Conservation (phyloP, 768 basidiomycete species). For the Kwoniella mangroviensis region DNA sequence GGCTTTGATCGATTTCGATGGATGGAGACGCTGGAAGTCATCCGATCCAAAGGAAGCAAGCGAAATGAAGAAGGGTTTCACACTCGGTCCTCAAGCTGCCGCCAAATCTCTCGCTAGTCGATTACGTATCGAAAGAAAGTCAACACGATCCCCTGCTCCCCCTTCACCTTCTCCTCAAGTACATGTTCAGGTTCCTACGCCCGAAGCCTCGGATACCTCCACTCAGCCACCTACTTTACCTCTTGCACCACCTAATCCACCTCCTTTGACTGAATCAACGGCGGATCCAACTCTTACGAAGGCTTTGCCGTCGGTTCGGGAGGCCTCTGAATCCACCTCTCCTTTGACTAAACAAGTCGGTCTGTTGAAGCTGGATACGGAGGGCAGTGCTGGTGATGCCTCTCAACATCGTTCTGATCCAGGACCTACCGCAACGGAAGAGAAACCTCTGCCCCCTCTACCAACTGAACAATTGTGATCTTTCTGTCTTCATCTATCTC, state of each 20-base stretch:
- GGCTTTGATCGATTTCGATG: slow-evolving; percentile 59
- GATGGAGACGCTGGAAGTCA: slow-evolving; percentile 57
- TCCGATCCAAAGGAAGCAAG: slow-evolving; percentile 39
- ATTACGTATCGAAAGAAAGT: slow-evolving; percentile 47
- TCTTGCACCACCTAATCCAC: slow-evolving; percentile 12
- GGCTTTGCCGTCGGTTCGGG: slow-evolving; percentile 20
- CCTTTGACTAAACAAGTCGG: slow-evolving; percentile 8
- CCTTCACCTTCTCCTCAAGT: slow-evolving; percentile 18
- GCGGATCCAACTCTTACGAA: background rate
- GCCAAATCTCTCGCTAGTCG: slow-evolving; percentile 48
- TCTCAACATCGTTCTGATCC: background rate
- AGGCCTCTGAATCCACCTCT: slow-evolving; percentile 3
- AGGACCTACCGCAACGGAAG: background rate
- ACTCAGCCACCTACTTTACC: slow-evolving; percentile 3
- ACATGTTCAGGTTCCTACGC: slow-evolving; percentile 16
- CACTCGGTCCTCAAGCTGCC: slow-evolving; percentile 49
- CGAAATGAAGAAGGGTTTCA: slow-evolving; percentile 50
- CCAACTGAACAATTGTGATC: slow-evolving; percentile 4
- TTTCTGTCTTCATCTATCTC: background rate
- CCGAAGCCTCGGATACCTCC: slow-evolving; percentile 1
- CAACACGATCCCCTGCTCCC: slow-evolving; percentile 13
- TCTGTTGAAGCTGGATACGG: background rate
- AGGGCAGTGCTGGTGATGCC: background rate
- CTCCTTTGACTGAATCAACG: slow-evolving; percentile 3
- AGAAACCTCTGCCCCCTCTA: slow-evolving; percentile 22